phyloP scores from a whole-genome alignment of 2,329 filamentous ascomycete species.

The Diaporthe longicolla region DNA sequence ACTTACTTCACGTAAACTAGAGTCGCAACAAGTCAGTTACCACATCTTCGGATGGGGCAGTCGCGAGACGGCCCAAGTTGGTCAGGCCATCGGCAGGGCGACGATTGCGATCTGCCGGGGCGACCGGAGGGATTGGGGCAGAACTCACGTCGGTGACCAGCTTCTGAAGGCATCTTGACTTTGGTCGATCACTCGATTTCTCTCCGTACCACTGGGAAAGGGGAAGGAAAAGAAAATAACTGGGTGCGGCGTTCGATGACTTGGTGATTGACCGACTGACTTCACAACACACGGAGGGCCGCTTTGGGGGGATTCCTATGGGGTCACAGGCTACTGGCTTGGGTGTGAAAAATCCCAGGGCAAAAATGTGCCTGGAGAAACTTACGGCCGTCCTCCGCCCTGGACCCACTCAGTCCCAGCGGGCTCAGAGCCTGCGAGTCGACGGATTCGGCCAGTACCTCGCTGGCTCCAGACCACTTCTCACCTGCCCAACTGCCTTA shows the following conservation, averaged over 20 bases:
- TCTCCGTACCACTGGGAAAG: slow-evolving; percentile 51
- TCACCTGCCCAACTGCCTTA: background rate
- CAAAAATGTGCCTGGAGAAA: slow-evolving; percentile 36
- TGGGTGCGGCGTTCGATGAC: slow-evolving; percentile 53
- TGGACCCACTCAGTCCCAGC: slow-evolving; percentile 25
- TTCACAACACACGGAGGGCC: slow-evolving; percentile 33
- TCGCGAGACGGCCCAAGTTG: slow-evolving; percentile 45
- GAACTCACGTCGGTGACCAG: slow-evolving; percentile 89
- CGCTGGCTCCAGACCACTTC: background rate
- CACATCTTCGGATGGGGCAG: slow-evolving; percentile 41
- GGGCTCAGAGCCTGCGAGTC: background rate
- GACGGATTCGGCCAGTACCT: background rate
- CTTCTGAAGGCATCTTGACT: slow-evolving; percentile 88
- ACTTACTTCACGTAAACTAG: slow-evolving; percentile 93
- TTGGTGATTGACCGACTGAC: slow-evolving; percentile 46
- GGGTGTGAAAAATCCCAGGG: slow-evolving; percentile 25
- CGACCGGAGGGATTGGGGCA: background rate
- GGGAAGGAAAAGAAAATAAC: slow-evolving; percentile 62
- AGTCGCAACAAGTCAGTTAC: slow-evolving; percentile 56
- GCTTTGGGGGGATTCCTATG: slow-evolving; percentile 28
- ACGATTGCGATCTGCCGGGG: slow-evolving; percentile 3
- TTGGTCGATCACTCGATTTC: slow-evolving; percentile 42
- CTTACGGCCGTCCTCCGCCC: slow-evolving; percentile 38
- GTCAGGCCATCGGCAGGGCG: slow-evolving; percentile 45
- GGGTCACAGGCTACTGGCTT: slow-evolving; percentile 29